phyloP scores from a whole-genome alignment of 1,284 basidiomycete species.

The Athelia sp. region DNA sequence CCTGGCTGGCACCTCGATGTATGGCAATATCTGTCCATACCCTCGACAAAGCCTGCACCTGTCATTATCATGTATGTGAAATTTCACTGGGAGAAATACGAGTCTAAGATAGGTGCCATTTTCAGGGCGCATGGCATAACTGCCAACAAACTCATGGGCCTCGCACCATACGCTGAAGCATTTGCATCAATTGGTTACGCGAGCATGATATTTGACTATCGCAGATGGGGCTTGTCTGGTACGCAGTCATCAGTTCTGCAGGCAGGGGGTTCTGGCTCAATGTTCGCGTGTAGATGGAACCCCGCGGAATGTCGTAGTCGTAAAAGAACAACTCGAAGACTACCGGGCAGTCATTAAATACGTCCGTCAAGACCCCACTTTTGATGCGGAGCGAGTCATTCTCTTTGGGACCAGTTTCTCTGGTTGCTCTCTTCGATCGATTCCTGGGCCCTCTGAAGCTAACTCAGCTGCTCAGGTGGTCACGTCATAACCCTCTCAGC shows the following conservation, averaged over 20 bases:
- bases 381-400: slow-evolving; percentile 27
- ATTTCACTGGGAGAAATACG: neutral
- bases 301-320: slow-evolving; percentile 24
- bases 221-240: slow-evolving; percentile 34
- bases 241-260: neutral
- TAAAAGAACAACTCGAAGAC: slow-evolving; percentile 34
- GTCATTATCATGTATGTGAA: slow-evolving; percentile 30
- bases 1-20: slow-evolving; percentile 30
- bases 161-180: slow-evolving; percentile 26
- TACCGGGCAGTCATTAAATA: slow-evolving; percentile 33
- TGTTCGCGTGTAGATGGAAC: slow-evolving; percentile 23
- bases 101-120: neutral
- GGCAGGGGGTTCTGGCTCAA: neutral
- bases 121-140: slow-evolving; percentile 31
- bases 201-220: slow-evolving; percentile 33
- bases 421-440: neutral
- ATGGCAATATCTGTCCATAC: slow-evolving; percentile 27
- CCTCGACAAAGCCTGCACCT: slow-evolving; percentile 13
- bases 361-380: slow-evolving; percentile 24
- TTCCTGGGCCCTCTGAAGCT: slow-evolving; percentile 4
- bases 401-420: slow-evolving; percentile 33
- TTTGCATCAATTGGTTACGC: slow-evolving; percentile 29
- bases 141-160: slow-evolving; percentile 27
- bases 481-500: slow-evolving; percentile 28
- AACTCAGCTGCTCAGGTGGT: slow-evolving; percentile 17